Percentiles rank a stretch among this genome's conserved stretches.
Conservation (phyloP, 2,329 filamentous ascomycete genomes). For the Clarireedia homoeocarpa region DNA sequence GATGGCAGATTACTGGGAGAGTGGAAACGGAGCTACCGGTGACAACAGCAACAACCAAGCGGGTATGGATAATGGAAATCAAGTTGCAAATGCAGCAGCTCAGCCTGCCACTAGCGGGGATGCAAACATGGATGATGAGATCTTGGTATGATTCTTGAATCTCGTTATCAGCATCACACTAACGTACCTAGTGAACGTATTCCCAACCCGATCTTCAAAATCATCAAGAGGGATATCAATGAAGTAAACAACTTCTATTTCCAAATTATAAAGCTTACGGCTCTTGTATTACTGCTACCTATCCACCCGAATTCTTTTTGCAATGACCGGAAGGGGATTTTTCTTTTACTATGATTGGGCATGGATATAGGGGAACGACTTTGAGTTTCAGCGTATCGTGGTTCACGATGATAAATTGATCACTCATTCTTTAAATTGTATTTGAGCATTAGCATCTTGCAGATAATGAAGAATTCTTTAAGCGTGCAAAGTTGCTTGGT, state of each 20-base stretch:
- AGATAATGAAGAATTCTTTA: neutral
- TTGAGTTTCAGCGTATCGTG: neutral
- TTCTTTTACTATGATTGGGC: constrained; percentile 1
- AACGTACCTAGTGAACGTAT: neutral
- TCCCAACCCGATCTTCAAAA: neutral
- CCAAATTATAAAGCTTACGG: neutral
- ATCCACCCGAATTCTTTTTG: constrained; percentile 1
- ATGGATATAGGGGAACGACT: neutral
- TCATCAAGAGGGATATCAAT: neutral
- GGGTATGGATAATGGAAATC: no score
- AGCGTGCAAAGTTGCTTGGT: neutral
- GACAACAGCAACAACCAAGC: constrained; percentile 38
- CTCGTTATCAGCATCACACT: neutral
- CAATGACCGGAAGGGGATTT: constrained; percentile 2
- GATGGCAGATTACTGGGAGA: constrained; percentile 88
- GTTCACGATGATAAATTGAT: constrained; percentile 3
- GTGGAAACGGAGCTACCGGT: constrained; percentile 38
- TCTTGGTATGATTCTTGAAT: constrained; percentile 28
- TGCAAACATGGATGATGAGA: constrained; percentile 60
- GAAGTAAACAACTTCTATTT: neutral
- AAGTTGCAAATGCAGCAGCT: constrained; percentile 37
- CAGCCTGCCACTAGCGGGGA: constrained; percentile 36
- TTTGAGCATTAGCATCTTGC: neutral
- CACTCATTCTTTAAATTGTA: constrained; percentile 7
- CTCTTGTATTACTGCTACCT: constrained; percentile 10